phyloP scores from a whole-genome alignment of 164 flowering plant species.

The Dillenia turbinata region DNA sequence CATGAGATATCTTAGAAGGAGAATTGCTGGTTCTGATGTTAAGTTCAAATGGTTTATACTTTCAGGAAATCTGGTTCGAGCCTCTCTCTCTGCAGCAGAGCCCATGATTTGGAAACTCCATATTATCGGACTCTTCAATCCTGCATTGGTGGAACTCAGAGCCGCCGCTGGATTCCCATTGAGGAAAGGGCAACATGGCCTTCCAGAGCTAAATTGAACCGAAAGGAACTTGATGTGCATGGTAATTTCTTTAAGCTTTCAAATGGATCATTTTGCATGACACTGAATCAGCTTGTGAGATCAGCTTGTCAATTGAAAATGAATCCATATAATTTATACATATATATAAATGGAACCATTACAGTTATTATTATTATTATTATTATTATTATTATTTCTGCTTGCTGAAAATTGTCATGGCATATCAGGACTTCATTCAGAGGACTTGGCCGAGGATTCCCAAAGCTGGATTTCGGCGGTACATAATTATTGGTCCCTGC shows the following conservation, averaged over 20 bases:
- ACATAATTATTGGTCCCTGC: constrained; percentile 86
- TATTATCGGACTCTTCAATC: constrained; percentile 76
- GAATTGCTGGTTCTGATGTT: constrained; percentile 5
- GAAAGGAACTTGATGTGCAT: constrained; percentile 56
- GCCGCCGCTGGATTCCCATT: constrained; percentile 87
- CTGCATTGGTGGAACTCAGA: constrained; percentile 87
- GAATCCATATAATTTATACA: too few relatives aligned
- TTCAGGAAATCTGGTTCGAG: constrained; percentile 66
- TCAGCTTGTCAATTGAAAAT: not conserved
- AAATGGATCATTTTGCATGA: not conserved
- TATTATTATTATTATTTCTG: not conserved
- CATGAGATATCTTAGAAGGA: not conserved
- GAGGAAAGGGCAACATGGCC: constrained; percentile 76
- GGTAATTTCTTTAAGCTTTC: constrained; percentile 37
- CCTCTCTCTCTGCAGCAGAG: constrained; percentile 68
- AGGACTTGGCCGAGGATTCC: constrained; percentile 66
- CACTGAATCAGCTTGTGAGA: not conserved
- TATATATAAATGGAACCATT: not conserved
- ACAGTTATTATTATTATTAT: not conserved
- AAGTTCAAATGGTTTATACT: constrained; percentile 14
- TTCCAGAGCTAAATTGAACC: constrained; percentile 52
- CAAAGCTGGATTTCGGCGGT: constrained; percentile 55
- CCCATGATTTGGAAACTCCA: constrained; percentile 78
- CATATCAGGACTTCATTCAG: constrained; percentile 54
- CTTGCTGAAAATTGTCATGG: constrained; percentile 1